Base-by-base conservation (phyloP, 805 yeast species). In the Saccharomycopsis schoenii region DNA sequence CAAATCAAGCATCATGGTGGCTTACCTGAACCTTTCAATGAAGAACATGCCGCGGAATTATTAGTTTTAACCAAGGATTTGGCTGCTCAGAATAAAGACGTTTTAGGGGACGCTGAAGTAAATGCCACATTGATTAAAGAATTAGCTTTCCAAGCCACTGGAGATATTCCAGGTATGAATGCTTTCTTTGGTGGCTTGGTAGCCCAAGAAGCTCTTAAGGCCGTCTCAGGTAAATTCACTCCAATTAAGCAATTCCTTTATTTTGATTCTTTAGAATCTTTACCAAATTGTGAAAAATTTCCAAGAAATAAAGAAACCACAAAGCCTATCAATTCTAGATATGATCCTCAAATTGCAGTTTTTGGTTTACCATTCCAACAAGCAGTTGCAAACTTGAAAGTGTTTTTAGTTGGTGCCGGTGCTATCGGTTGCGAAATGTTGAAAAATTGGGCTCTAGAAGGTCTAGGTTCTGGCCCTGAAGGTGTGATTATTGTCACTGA, bases 341-440 rank as follows among this genome's bases (percentile, higher is more conserved):
- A 94, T 70, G 99, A 94, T 73, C 83, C 84, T n/a, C 97, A 91
- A 76, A 88, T 91, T 69, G 97, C 98, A 1, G 97, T 93, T 1
- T 91, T 91, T 67, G 99, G 99, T 62, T 70, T 81, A 57, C 83
- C 82, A 52, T 89, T 83, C 74, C 93, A 90, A 70, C 83, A 86
- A 68, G 76, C 76, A 54, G 75, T 94, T 61, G 83, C 89, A 43
- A 89, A 92, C 72, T 76, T 88, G 65, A 86, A 83, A 69, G 90
- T 92, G 2, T 93, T 94, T 73, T 77, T 94, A 66, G 99, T 94
- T 50, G 99, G 99, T 55, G 80, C 97, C 1, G 99, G 99, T 71
- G 99, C 99, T 19, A 94, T 94, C 77, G 99, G 99, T 47, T 94
- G 99, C 77, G 99, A 94, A 76, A 93, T 94, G 92, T 79, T 94